Conservation (phyloP, 176 grass and related monocot genomes). For the Poa annua region DNA sequence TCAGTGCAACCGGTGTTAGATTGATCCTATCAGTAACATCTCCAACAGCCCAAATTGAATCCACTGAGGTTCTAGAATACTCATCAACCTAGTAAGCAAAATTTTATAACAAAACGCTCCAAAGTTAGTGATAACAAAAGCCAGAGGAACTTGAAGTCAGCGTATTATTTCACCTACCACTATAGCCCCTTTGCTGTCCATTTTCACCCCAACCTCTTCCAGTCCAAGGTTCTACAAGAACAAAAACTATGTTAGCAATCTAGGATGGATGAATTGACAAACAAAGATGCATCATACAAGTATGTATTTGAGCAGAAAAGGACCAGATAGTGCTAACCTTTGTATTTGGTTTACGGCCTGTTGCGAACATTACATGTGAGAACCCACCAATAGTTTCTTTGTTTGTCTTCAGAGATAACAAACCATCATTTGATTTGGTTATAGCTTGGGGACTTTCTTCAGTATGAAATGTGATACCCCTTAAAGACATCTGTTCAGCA, state of each 20-base stretch:
- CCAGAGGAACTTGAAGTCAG: background rate
- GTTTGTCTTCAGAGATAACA: constrained; percentile 72
- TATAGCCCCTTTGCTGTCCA: constrained; percentile 66
- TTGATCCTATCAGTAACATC: constrained; percentile 84
- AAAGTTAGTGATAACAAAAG: constrained; percentile 7
- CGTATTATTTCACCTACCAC: constrained; percentile 50
- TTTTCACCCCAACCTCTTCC: constrained; percentile 72
- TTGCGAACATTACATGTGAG: constrained; percentile 89
- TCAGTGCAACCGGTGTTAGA: constrained; percentile 80
- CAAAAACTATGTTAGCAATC: constrained; percentile 24
- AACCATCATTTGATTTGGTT: constrained; percentile 66
- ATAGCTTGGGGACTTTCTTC: constrained; percentile 74
- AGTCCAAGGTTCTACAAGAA: constrained; percentile 69
- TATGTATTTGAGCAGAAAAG: constrained; percentile 23
- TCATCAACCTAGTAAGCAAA: constrained; percentile 62
- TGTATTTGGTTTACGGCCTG: constrained; percentile 75
- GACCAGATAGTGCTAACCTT: constrained; percentile 40
- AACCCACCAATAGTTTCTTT: constrained; percentile 80
- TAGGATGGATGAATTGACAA: background rate
- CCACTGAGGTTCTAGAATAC: constrained; percentile 71
- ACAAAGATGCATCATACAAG: background rate
- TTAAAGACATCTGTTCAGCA: constrained; percentile 75
- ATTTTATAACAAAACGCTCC: constrained; percentile 18
- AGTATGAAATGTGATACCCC: constrained; percentile 74
- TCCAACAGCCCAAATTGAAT: constrained; percentile 87